Percentiles rank a stretch among this genome's conserved stretches.
These are phyloP conservation scores for Bacidia rubella DNA, from an alignment of 495 filamentous ascomycete genomes.

Conservation along the genomic window DNA sequence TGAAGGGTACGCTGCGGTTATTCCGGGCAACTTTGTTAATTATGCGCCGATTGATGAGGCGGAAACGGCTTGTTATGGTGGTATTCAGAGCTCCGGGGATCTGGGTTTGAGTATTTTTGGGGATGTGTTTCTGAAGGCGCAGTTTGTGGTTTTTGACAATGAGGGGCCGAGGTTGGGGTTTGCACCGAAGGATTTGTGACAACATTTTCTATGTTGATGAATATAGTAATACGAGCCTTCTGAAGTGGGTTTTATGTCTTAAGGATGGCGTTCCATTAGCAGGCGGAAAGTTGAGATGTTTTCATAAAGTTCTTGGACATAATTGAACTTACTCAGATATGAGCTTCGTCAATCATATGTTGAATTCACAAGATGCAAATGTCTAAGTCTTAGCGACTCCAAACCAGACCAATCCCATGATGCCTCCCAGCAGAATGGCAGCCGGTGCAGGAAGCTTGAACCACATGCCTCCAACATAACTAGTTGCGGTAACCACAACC, in stretches of 20 bases:
- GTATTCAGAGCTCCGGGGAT: conserved; percentile 45
- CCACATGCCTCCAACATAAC: conserved; percentile 42
- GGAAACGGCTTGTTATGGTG: conserved; percentile 42
- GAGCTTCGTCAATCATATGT: too few relatives aligned
- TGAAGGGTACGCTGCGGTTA: conserved; percentile 32
- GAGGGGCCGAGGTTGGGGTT: conserved; percentile 43
- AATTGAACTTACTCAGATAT: too few relatives aligned
- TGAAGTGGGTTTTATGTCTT: too few relatives aligned
- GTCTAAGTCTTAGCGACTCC: too few relatives aligned
- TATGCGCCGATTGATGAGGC: conserved; percentile 31
- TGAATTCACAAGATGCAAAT: too few relatives aligned
- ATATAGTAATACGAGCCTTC: neutral
- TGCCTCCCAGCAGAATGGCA: conserved; percentile 46
- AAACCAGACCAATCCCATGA: conserved; percentile 49
- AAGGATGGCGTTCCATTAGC: too few relatives aligned
- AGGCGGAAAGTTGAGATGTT: too few relatives aligned
- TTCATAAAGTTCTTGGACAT: too few relatives aligned
- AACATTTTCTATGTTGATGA: neutral
- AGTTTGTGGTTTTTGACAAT: conserved; percentile 60
- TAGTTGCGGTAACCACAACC: conserved; percentile 48
- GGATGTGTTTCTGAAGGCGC: conserved; percentile 64
- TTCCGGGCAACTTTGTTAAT: conserved; percentile 44
- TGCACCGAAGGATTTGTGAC: conserved; percentile 25
- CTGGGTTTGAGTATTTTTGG: conserved; percentile 58
- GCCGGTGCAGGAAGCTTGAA: conserved; percentile 39